These are phyloP conservation scores for Hypoxylon lenormandii DNA, from an alignment of 495 filamentous ascomycete species.

Conservation along the genomic window DNA sequence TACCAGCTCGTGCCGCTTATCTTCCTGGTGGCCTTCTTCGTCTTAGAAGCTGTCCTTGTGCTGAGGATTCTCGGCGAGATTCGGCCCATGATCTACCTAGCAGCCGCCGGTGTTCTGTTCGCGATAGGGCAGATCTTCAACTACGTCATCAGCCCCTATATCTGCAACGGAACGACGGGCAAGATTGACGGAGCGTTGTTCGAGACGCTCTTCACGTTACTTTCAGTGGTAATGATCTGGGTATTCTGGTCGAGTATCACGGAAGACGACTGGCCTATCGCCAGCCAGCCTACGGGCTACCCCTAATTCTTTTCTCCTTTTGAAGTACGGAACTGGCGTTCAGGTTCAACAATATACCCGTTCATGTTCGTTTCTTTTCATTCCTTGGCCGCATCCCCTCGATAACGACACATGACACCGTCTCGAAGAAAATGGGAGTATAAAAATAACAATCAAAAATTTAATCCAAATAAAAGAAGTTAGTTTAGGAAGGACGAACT, in stretches of 20 bases:
- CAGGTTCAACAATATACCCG: constrained; percentile 49
- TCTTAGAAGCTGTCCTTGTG: constrained; percentile 84
- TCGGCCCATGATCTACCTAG: constrained; percentile 87
- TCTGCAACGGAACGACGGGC: constrained; percentile 81
- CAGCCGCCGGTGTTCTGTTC: constrained; percentile 79
- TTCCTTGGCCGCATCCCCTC: constrained; percentile 36
- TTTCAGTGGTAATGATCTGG: constrained; percentile 85
- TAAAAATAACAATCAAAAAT: constrained; percentile 35
- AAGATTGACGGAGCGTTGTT: constrained; percentile 95
- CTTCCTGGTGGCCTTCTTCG: constrained; percentile 85
- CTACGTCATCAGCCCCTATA: constrained; percentile 89
- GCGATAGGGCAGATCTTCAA: constrained; percentile 93
- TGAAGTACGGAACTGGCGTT: constrained; percentile 47
- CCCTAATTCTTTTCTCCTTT: constrained; percentile 44
- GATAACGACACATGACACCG: constrained; percentile 13
- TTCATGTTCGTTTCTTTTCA: constrained; percentile 51
- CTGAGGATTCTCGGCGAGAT: constrained; percentile 84
- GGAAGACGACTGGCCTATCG: constrained; percentile 94
- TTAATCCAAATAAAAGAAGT: constrained; percentile 38
- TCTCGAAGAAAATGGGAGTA: constrained; percentile 27
- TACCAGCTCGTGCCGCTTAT: constrained; percentile 91
- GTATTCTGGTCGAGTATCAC: constrained; percentile 99
- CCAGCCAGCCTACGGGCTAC: constrained; percentile 45
- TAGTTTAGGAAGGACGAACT: constrained; percentile 8
- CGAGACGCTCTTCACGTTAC: constrained; percentile 89